A percentile compares a stretch with the other conserved stretches of the same genome.
These are phyloP conservation scores for Phytophthora pini DNA, from an alignment of 352 stramenopile genomes.

Conservation along the genomic window DNA sequence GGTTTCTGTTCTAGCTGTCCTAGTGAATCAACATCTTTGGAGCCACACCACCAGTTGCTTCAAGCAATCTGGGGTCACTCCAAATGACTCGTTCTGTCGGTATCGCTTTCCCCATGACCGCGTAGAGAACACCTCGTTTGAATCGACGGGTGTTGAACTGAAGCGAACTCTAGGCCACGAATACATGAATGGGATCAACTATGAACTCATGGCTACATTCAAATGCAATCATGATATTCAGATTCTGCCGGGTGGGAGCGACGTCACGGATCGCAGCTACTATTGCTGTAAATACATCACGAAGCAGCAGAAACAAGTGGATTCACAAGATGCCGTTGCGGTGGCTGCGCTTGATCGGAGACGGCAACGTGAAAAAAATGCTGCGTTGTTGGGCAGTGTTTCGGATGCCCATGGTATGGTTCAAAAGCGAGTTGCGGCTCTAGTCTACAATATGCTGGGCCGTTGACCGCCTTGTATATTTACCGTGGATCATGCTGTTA, in stretches of 20 bases:
- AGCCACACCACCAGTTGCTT: constrained; percentile 11
- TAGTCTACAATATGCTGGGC: constrained; percentile 12
- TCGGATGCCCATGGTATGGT: not conserved
- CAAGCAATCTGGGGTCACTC: not conserved
- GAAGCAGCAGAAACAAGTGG: constrained; percentile 10
- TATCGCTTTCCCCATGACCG: constrained; percentile 5
- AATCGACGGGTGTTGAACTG: not conserved
- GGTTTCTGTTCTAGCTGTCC: not conserved
- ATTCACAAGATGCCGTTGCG: constrained; percentile 6
- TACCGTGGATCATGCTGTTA: constrained; percentile 12
- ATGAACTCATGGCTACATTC: constrained; percentile 13
- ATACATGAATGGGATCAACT: constrained; percentile 12
- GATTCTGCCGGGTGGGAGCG: not conserved
- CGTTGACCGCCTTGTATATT: constrained; percentile 1
- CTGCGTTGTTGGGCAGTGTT: not conserved
- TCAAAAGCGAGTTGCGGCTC: not conserved
- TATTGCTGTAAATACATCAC: constrained; percentile 21
- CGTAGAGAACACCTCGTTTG: not conserved
- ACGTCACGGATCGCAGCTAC: constrained; percentile 1
- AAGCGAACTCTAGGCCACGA: not conserved
- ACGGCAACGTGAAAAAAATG: not conserved
- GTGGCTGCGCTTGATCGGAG: constrained; percentile 2
- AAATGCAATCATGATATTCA: constrained; percentile 9
- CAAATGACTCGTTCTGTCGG: not conserved
- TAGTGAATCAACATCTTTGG: constrained; percentile 6